These are phyloP conservation scores for Leptographium galeiforme DNA, from an alignment of 2,329 filamentous ascomycete species.

Conservation along the genomic window DNA sequence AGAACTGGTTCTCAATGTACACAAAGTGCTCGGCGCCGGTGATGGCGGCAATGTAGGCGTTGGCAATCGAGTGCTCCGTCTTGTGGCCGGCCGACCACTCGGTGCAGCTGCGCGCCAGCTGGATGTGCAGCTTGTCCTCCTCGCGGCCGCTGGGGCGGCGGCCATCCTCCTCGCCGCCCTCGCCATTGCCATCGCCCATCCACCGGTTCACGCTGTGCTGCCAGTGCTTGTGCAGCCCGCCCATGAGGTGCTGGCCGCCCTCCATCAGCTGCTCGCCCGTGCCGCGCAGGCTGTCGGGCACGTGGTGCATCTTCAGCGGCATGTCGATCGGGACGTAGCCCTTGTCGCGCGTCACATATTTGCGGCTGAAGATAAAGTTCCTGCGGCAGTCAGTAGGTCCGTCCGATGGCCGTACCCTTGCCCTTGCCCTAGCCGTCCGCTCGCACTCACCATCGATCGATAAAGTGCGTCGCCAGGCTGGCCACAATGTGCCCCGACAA, in stretches of 20 bases:
- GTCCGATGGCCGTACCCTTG: no score
- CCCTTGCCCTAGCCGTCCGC: no score
- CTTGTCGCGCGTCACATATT: slow-evolving; percentile 48
- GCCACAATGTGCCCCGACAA: slow-evolving; percentile 61
- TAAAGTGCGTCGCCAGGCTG: slow-evolving; percentile 65
- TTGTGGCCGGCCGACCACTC: slow-evolving; percentile 38
- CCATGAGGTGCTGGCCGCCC: slow-evolving; percentile 15
- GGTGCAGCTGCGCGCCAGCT: slow-evolving; percentile 35
- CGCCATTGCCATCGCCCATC: slow-evolving; percentile 18
- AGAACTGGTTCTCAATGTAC: slow-evolving; percentile 80
- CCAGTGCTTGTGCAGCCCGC: slow-evolving; percentile 20
- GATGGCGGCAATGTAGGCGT: slow-evolving; percentile 68
- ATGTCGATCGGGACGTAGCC: slow-evolving; percentile 29
- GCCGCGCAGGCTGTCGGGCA: slow-evolving; percentile 10
- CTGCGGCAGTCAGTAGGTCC: slow-evolving; percentile 15
- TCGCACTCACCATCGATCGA: slow-evolving; percentile 55
- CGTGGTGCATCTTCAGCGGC: slow-evolving; percentile 13
- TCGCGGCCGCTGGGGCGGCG: slow-evolving; percentile 3
- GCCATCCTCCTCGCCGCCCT: slow-evolving; percentile 9
- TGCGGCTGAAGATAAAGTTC: slow-evolving; percentile 78
- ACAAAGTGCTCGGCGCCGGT: slow-evolving; percentile 56
- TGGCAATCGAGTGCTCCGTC: slow-evolving; percentile 66
- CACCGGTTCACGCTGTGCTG: slow-evolving; percentile 25
- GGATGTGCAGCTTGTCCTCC: slow-evolving; percentile 26
- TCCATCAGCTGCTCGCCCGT: slow-evolving; percentile 10